Conservation (phyloP, 305 asterid genomes). For the Fraxinus xanthoxyloides region DNA sequence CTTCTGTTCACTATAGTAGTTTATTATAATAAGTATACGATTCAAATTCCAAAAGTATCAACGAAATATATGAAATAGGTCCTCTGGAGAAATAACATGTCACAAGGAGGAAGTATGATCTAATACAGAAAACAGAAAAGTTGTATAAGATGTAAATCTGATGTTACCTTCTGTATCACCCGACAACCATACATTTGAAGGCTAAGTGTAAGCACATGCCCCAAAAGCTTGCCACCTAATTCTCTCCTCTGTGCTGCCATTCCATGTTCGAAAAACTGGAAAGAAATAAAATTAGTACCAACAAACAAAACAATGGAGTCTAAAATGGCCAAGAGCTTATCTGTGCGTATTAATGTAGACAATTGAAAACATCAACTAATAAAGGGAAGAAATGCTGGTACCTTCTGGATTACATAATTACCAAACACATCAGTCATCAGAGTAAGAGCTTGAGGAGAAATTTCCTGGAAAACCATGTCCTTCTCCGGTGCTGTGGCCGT, state of each 20-base stretch:
- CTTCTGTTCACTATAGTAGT: background rate
- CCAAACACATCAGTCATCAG: slow-evolving; percentile 98
- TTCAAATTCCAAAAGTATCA: background rate
- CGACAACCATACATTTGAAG: slow-evolving; percentile 95
- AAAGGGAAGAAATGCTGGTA: slow-evolving; percentile 25
- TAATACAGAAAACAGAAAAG: slow-evolving; percentile 7
- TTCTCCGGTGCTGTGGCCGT: slow-evolving; percentile 92
- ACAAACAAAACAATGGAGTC: background rate
- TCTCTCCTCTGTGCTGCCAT: slow-evolving; percentile 75
- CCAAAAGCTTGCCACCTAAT: slow-evolving; percentile 65
- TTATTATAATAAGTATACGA: background rate
- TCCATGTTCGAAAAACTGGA: slow-evolving; percentile 84
- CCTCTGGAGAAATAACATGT: background rate
- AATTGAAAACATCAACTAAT: slow-evolving; percentile 1
- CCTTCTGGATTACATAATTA: slow-evolving; percentile 97
- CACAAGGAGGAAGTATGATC: background rate
- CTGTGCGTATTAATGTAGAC: background rate
- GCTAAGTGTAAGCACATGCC: slow-evolving; percentile 70
- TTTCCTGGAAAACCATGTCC: slow-evolving; percentile 89
- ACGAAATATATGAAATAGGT: background rate
- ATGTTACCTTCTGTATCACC: slow-evolving; percentile 78
- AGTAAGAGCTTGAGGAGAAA: slow-evolving; percentile 86
- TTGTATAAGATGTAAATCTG: slow-evolving; percentile 7
- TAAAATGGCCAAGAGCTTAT: background rate
- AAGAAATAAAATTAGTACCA: slow-evolving; percentile 11